Percentiles rank a stretch among this genome's conserved stretches.
These are phyloP conservation scores for Boletellus ananiceps DNA, from an alignment of 768 basidiomycete genomes.

Conservation along the genomic window DNA sequence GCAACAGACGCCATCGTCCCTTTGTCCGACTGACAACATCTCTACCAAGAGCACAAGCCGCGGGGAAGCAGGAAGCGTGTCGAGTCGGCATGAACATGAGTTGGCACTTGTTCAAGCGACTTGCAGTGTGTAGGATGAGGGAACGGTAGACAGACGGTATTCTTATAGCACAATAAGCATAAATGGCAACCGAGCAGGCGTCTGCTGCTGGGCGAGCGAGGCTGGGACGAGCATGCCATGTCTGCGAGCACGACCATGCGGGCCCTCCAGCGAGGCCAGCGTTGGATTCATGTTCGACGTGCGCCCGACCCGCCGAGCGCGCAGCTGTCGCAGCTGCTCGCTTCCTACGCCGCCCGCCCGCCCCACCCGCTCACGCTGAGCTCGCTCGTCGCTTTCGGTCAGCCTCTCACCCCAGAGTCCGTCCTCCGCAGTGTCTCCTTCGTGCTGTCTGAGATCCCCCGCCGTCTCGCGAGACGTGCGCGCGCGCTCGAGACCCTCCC, in stretches of 20 bases:
- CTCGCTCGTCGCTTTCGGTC: slow-evolving; percentile 70
- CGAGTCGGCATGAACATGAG: slow-evolving; percentile 18
- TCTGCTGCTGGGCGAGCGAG: not conserved
- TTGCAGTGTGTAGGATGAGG: slow-evolving; percentile 7
- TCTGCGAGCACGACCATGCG: not conserved
- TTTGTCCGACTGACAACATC: not conserved
- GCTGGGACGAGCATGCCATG: not conserved
- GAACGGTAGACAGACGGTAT: slow-evolving; percentile 19
- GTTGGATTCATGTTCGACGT: slow-evolving; percentile 31
- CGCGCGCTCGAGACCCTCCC: slow-evolving; percentile 71
- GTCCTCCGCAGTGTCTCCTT: slow-evolving; percentile 71
- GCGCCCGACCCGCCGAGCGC: slow-evolving; percentile 47
- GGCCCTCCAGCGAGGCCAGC: not conserved
- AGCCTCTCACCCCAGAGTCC: slow-evolving; percentile 65
- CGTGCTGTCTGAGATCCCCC: slow-evolving; percentile 71
- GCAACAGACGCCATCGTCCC: not conserved
- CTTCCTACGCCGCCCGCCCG: slow-evolving; percentile 56
- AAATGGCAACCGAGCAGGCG: not conserved
- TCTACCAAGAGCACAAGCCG: slow-evolving; percentile 18
- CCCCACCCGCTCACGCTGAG: slow-evolving; percentile 70
- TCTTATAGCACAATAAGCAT: not conserved
- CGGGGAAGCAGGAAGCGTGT: slow-evolving; percentile 21
- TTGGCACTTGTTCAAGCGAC: not conserved
- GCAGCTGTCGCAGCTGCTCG: slow-evolving; percentile 56
- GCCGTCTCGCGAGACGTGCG: slow-evolving; percentile 69